Percentiles rank a stretch among this genome's conserved stretches.
These are phyloP conservation scores for Aureobasidium sp. DNA, from an alignment of 2,329 filamentous ascomycete species.

Conservation along the genomic window DNA sequence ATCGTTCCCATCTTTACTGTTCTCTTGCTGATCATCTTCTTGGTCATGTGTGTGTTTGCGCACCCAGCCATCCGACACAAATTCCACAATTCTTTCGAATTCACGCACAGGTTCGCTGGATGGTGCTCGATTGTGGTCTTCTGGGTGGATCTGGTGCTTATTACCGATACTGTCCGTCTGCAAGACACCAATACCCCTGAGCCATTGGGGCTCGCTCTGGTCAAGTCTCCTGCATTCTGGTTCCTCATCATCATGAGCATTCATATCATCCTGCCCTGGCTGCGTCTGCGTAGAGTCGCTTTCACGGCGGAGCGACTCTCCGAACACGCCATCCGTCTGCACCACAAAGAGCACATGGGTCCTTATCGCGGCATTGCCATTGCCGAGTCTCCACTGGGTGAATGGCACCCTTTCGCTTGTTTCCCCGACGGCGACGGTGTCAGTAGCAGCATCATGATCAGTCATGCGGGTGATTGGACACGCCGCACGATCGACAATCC, in stretches of 20 bases:
- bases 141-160: constrained; percentile 55
- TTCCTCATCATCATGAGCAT: constrained; percentile 57
- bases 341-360: constrained; percentile 42
- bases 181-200: constrained; percentile 19
- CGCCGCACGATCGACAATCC: constrained; percentile 53
- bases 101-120: constrained; percentile 63
- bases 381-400: constrained; percentile 54
- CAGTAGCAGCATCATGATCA: constrained; percentile 62
- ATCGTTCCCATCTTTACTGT: constrained; percentile 48
- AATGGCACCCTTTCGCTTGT: constrained; percentile 71
- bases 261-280: constrained; percentile 65
- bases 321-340: constrained; percentile 62
- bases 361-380: constrained; percentile 46
- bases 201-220: constrained; percentile 34
- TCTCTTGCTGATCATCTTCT: constrained; percentile 51
- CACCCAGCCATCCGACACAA: constrained; percentile 56
- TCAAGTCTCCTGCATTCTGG: constrained; percentile 54
- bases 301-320: constrained; percentile 65
- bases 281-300: constrained; percentile 59
- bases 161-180: constrained; percentile 38
- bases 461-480: constrained; percentile 71
- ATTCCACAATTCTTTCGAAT: constrained; percentile 63
- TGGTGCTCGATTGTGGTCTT: constrained; percentile 61
- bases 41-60: constrained; percentile 55
- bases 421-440: constrained; percentile 50